Evolutionary conservation across 2,329 filamentous ascomycete genomes (phyloP).

Genomic region (Xylariaceae sp.): DNA sequence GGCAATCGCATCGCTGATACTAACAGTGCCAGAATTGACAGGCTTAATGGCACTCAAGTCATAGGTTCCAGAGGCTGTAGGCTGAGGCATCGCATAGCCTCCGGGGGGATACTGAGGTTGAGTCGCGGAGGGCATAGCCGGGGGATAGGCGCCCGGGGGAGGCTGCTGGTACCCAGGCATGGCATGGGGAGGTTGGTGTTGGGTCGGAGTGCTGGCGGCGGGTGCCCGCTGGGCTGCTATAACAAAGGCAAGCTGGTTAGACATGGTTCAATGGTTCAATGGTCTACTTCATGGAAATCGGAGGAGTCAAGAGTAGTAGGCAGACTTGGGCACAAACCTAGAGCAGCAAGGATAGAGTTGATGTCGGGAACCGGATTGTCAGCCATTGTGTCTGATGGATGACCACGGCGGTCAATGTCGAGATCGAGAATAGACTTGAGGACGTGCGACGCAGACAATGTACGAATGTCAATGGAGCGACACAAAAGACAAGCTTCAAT

Average conservation of each 20-base stretch:
- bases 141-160: conserved; percentile 32
- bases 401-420: background rate
- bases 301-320: conserved; percentile 4
- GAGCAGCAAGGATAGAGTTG: conserved; percentile 44
- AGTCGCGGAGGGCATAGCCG: conserved; percentile 34
- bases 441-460: too few species aligned
- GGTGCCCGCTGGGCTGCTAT: conserved; percentile 42
- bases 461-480: too few species aligned
- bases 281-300: background rate
- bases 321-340: conserved; percentile 34
- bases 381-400: conserved; percentile 30
- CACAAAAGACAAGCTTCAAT: too few species aligned
- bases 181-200: conserved; percentile 35
- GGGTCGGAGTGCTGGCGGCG: conserved; percentile 34
- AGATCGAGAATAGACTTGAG: too few species aligned
- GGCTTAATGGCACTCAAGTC: conserved; percentile 79
- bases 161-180: conserved; percentile 29
- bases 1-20: conserved; percentile 77
- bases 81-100: conserved; percentile 56
- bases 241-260: conserved; percentile 14
- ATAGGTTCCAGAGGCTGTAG: conserved; percentile 69
- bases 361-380: conserved; percentile 32
- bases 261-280: conserved; percentile 4
- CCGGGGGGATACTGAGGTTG: conserved; percentile 31
- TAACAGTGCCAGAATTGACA: conserved; percentile 74